Percentiles rank a stretch among this genome's conserved stretches.
These are phyloP conservation scores for Acanthamoeba healyi DNA, from an alignment of 208 protist genomes.

Conservation along the genomic window DNA sequence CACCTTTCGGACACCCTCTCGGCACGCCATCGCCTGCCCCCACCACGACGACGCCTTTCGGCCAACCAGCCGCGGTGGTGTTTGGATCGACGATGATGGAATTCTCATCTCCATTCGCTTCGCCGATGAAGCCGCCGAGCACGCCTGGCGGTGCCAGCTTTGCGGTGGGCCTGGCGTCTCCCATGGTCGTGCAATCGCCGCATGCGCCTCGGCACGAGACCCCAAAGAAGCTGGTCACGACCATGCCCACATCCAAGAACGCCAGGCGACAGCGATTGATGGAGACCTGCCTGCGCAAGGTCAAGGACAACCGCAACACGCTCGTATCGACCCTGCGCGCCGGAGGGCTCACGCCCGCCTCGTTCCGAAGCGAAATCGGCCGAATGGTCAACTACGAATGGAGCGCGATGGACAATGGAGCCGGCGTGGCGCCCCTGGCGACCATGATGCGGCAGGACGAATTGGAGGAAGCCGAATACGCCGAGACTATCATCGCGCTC, in stretches of 20 bases:
- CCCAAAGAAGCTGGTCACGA: neutral
- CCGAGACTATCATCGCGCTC: constrained; percentile 31
- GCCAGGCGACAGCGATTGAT: neutral
- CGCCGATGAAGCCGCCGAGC: neutral
- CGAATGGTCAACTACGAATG: neutral
- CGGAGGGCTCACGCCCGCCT: neutral
- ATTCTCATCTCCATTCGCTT: neutral
- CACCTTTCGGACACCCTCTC: too few relatives aligned
- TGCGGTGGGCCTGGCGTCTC: neutral
- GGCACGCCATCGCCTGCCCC: too few relatives aligned
- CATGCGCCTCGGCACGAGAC: neutral
- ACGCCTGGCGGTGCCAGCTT: too few relatives aligned
- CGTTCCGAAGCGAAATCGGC: constrained; percentile 2
- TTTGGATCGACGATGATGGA: neutral
- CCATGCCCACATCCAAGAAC: neutral
- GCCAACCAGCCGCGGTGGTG: too few relatives aligned
- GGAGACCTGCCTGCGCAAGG: constrained; percentile 7
- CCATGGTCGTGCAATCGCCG: neutral
- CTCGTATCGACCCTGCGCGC: neutral
- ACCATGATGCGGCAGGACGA: neutral
- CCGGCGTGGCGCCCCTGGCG: neutral
- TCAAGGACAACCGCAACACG: neutral
- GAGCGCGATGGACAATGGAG: neutral
- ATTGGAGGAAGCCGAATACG: constrained; percentile 4
- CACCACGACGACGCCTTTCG: too few relatives aligned